Conservation (phyloP, 2,329 filamentous ascomycete genomes). For the Colletotrichum cordylinicola region DNA sequence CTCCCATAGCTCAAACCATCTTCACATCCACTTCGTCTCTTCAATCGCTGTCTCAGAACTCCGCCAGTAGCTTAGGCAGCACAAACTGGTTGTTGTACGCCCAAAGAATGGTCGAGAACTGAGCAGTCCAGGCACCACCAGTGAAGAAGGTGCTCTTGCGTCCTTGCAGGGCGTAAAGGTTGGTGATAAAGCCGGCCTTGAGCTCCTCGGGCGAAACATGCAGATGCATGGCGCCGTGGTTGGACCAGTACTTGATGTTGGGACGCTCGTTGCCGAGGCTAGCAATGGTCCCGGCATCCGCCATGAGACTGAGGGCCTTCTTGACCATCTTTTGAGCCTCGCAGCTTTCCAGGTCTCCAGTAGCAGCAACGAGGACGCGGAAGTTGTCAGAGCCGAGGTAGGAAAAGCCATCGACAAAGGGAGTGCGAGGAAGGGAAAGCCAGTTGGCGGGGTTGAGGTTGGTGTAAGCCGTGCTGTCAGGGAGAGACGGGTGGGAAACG, state of each 20-base stretch:
- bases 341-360: constrained; percentile 15
- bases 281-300: constrained; percentile 24
- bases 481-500: constrained; percentile 34
- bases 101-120: constrained; percentile 39
- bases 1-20: not conserved
- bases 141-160: constrained; percentile 45
- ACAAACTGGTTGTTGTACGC: constrained; percentile 33
- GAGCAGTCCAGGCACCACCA: constrained; percentile 35
- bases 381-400: constrained; percentile 31
- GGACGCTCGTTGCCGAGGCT: constrained; percentile 19
- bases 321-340: constrained; percentile 30
- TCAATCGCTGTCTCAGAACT: not conserved
- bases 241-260: constrained; percentile 30
- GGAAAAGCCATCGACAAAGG: constrained; percentile 33
- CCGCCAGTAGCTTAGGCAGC: constrained; percentile 30
- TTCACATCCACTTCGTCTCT: not conserved
- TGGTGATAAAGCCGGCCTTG: constrained; percentile 37
- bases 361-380: constrained; percentile 31
- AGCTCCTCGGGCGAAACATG: constrained; percentile 33
- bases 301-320: constrained; percentile 28
- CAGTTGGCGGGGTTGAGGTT: constrained; percentile 33
- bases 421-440: constrained; percentile 28
- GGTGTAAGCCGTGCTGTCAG: constrained; percentile 28
- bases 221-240: constrained; percentile 37
- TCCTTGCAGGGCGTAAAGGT: constrained; percentile 43